phyloP scores from a whole-genome alignment of 805 yeast genomes.

The Komagataella phaffii region DNA sequence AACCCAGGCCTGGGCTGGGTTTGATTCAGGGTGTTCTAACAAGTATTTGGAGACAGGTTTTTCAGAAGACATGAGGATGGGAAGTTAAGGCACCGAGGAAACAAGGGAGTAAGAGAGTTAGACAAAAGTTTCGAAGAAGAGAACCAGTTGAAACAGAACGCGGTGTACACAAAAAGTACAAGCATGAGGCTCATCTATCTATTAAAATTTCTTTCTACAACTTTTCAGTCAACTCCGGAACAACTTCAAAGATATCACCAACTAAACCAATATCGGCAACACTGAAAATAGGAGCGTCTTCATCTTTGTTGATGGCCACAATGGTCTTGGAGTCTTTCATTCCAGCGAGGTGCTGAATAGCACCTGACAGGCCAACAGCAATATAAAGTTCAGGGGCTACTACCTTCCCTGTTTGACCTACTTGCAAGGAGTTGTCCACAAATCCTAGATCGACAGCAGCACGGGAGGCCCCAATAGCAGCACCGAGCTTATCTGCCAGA shows the following conservation, averaged over 20 bases:
- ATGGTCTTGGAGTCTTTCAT: conserved; percentile 93
- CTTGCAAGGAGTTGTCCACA: conserved; percentile 92
- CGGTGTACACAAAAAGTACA: not conserved
- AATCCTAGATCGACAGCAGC: conserved; percentile 96
- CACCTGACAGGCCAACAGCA: conserved; percentile 93
- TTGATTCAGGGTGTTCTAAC: conserved; percentile 13
- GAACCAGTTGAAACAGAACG: not conserved
- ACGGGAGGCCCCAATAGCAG: conserved; percentile 95
- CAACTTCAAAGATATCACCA: conserved; percentile 73
- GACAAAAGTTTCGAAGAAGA: not conserved
- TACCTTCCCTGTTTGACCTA: conserved; percentile 96
- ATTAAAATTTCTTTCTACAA: conserved; percentile 19
- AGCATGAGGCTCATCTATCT: not conserved
- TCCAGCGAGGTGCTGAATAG: conserved; percentile 96
- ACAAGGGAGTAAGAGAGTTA: not conserved
- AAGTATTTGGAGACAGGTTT: not conserved
- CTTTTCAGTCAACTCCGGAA: conserved; percentile 85
- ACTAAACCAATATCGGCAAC: conserved; percentile 83
- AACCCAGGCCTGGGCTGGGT: conserved; percentile 33
- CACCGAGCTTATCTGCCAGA: conserved; percentile 69
- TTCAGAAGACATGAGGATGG: not conserved
- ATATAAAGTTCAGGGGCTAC: conserved; percentile 92
- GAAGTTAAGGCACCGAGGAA: not conserved
- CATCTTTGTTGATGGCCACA: conserved; percentile 90
- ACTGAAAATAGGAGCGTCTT: conserved; percentile 87